Evolutionary conservation across 352 stramenopile species (phyloP).

Genomic region (Phytopythium chamaehyphon): DNA sequence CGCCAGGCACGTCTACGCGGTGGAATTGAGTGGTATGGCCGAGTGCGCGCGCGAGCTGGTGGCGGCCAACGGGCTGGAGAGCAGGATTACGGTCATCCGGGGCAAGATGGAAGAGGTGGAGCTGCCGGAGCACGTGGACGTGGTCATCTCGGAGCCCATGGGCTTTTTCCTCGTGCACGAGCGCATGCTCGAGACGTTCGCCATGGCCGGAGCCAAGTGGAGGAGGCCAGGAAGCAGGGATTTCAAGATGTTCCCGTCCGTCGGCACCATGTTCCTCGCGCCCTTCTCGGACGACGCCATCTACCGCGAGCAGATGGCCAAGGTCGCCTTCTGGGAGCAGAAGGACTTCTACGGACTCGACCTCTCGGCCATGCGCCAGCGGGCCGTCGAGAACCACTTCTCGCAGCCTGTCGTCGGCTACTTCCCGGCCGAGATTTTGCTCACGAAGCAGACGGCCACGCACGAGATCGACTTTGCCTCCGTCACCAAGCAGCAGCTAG

Average conservation of each 20-base stretch:
- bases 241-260: conserved; percentile 96
- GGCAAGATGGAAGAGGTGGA: conserved; percentile 96
- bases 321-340: conserved; percentile 94
- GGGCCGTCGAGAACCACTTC: conserved; percentile 97
- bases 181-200: conserved; percentile 98
- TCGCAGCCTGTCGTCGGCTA: conserved; percentile 94
- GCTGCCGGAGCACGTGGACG: conserved; percentile 95
- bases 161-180: conserved; percentile 99
- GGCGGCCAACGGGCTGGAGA: conserved; percentile 90
- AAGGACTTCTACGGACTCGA: conserved; percentile 97
- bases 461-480: conserved; percentile 87
- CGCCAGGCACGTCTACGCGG: conserved; percentile 92
- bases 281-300: conserved; percentile 95
- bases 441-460: conserved; percentile 46
- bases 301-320: conserved; percentile 90
- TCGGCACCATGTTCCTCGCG: conserved; percentile 96
- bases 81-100: conserved; percentile 97
- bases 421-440: conserved; percentile 77
- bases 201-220: conserved; percentile 94
- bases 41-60: conserved; percentile 94
- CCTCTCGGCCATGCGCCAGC: conserved; percentile 89
- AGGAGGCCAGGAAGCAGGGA: conserved; percentile 64
- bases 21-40: conserved; percentile 98
- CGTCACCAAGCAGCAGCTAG: conserved; percentile 71
- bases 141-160: conserved; percentile 99